Conservation (phyloP, 495 filamentous ascomycete genomes). For the Penicillium ochrochloron region DNA sequence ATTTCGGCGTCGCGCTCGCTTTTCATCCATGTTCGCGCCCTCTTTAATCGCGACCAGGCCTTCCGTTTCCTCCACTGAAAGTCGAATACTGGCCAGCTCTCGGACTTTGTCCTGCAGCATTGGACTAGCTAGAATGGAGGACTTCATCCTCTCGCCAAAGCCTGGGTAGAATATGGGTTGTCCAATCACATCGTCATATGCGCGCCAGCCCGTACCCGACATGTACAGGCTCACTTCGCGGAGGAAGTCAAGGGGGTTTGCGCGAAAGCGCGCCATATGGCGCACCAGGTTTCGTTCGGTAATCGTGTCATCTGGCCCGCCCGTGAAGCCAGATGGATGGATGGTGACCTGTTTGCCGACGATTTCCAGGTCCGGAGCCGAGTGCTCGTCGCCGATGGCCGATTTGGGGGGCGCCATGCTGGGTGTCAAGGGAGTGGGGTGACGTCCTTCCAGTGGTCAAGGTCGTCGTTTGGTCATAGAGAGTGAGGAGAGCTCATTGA, state of each 20-base stretch:
- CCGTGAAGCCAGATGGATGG: slow-evolving; percentile 72
- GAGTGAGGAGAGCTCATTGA: slow-evolving; percentile 8
- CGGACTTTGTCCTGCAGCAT: slow-evolving; percentile 74
- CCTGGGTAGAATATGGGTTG: slow-evolving; percentile 93
- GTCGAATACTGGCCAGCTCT: slow-evolving; percentile 73
- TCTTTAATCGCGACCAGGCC: slow-evolving; percentile 62
- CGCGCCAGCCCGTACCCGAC: slow-evolving; percentile 89
- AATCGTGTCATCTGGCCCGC: slow-evolving; percentile 46
- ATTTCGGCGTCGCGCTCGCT: slow-evolving; percentile 58
- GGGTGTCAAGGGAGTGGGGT: slow-evolving; percentile 14
- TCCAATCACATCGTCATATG: slow-evolving; percentile 87
- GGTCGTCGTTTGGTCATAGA: slow-evolving; percentile 12
- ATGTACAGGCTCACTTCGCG: slow-evolving; percentile 91
- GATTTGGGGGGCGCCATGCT: slow-evolving; percentile 46
- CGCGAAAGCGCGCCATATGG: slow-evolving; percentile 80
- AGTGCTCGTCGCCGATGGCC: slow-evolving; percentile 36
- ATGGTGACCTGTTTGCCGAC: slow-evolving; percentile 78
- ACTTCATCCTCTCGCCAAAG: slow-evolving; percentile 89
- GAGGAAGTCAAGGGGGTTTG: slow-evolving; percentile 77
- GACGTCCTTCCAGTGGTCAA: slow-evolving; percentile 8
- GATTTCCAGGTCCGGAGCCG: slow-evolving; percentile 83
- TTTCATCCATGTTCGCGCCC: slow-evolving; percentile 47
- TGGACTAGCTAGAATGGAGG: slow-evolving; percentile 69
- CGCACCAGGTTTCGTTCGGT: slow-evolving; percentile 77
- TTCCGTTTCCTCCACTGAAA: slow-evolving; percentile 75